phyloP scores from a whole-genome alignment of 1,139 yeast species.

The Nakaseomyces bracarensis region DNA sequence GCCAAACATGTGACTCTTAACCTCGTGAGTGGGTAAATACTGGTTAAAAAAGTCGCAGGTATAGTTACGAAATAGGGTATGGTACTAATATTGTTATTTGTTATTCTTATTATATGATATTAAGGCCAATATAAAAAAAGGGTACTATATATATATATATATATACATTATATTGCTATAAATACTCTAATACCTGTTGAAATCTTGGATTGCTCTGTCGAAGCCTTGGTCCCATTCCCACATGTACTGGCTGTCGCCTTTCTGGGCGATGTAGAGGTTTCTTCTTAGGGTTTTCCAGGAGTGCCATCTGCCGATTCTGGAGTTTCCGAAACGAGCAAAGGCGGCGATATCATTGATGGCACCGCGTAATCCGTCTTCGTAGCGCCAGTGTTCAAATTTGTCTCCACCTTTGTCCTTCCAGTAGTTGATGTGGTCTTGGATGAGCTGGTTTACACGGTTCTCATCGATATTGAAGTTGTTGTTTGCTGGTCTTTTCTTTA shows the following conservation, averaged over 20 bases:
- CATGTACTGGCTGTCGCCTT: conserved; percentile 47
- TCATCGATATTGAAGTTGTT: conserved; percentile 39
- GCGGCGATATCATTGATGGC: conserved; percentile 66
- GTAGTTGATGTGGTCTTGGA: conserved; percentile 47
- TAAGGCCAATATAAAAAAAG: no score
- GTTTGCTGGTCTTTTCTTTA: conserved; percentile 32
- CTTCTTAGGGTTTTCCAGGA: conserved; percentile 57
- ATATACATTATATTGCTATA: no score
- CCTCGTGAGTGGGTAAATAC: no score
- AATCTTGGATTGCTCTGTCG: conserved; percentile 44
- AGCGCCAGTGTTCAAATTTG: conserved; percentile 73
- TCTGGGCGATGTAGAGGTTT: conserved; percentile 47
- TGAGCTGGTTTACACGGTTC: conserved; percentile 38
- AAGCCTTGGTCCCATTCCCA: conserved; percentile 94
- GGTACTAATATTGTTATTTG: no score
- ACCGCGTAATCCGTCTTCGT: conserved; percentile 60
- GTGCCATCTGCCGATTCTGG: conserved; percentile 61
- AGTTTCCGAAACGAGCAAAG: conserved; percentile 62
- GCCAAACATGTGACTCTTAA: no score
- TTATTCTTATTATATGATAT: neutral
- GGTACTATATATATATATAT: no score
- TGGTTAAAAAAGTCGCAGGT: no score
- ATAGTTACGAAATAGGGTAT: no score
- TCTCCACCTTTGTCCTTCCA: conserved; percentile 56
- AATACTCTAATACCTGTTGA: conserved; percentile 11